Evolutionary conservation across 2,329 filamentous ascomycete species (phyloP).

Genomic region (Penicillium sp.): DNA sequence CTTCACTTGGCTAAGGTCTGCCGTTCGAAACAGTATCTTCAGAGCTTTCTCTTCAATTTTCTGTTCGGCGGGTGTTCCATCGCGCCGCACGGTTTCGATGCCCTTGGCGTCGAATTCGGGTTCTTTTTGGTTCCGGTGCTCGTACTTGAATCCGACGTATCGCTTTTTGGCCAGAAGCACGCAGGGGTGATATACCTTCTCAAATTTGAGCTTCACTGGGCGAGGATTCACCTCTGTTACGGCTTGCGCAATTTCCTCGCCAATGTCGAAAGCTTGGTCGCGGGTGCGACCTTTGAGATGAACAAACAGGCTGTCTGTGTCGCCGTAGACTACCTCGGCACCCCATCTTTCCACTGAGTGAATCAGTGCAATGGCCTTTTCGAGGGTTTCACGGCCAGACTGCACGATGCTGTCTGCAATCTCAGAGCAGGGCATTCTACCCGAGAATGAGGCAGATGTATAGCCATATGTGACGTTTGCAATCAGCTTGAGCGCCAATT

Average conservation of each 20-base stretch:
- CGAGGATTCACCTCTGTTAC: slow-evolving; percentile 86
- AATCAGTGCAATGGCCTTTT: slow-evolving; percentile 87
- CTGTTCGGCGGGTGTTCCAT: slow-evolving; percentile 91
- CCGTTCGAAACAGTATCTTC: slow-evolving; percentile 81
- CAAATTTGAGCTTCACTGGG: slow-evolving; percentile 93
- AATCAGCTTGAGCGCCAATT: slow-evolving; percentile 88
- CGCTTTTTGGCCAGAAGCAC: slow-evolving; percentile 93
- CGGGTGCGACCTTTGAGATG: slow-evolving; percentile 80
- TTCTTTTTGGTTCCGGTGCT: slow-evolving; percentile 64
- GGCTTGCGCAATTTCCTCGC: slow-evolving; percentile 81
- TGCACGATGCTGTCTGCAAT: slow-evolving; percentile 98
- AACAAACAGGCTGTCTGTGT: slow-evolving; percentile 93
- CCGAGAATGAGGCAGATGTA: slow-evolving; percentile 92
- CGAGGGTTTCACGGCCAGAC: slow-evolving; percentile 87
- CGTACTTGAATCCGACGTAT: slow-evolving; percentile 97
- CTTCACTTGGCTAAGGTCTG: slow-evolving; percentile 84
- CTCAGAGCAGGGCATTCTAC: slow-evolving; percentile 94
- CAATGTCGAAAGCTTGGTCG: slow-evolving; percentile 86
- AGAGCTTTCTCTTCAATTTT: slow-evolving; percentile 93
- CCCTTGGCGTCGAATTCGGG: slow-evolving; percentile 97
- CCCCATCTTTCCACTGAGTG: slow-evolving; percentile 83
- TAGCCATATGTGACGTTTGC: slow-evolving; percentile 99
- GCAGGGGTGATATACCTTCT: slow-evolving; percentile 96
- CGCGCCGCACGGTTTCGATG: slow-evolving; percentile 92
- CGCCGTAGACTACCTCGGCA: slow-evolving; percentile 95